Percentiles rank a stretch among this genome's conserved stretches.
These are phyloP conservation scores for Fusarium sambucinum DNA, from an alignment of 2,329 filamentous ascomycete species.

Conservation along the genomic window DNA sequence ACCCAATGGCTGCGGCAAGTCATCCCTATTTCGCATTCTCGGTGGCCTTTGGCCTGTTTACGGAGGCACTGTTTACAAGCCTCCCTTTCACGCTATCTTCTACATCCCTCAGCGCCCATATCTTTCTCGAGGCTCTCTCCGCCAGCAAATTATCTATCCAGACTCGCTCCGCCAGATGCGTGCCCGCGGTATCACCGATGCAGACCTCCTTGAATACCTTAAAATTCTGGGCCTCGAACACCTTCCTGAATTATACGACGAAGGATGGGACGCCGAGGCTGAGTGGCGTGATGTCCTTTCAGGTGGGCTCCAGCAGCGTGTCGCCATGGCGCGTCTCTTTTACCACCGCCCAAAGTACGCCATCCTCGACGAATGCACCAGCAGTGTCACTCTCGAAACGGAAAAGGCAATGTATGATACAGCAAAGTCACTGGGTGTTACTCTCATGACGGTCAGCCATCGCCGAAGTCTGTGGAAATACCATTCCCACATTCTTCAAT, in stretches of 20 bases:
- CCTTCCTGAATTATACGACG: constrained; percentile 79
- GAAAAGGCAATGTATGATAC: constrained; percentile 98
- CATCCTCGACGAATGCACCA: constrained; percentile 97
- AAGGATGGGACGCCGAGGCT: constrained; percentile 91
- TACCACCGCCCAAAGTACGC: constrained; percentile 94
- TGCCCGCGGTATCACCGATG: constrained; percentile 83
- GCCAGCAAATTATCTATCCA: constrained; percentile 97
- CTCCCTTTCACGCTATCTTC: constrained; percentile 92
- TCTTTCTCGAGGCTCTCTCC: constrained; percentile 88
- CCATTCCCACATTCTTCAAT: constrained; percentile 93
- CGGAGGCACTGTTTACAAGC: constrained; percentile 91
- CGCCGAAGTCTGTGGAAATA: constrained; percentile 95
- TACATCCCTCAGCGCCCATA: constrained; percentile 98
- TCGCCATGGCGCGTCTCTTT: constrained; percentile 94
- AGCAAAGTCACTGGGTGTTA: constrained; percentile 90
- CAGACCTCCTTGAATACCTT: constrained; percentile 82
- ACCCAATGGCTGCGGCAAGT: constrained; percentile 97
- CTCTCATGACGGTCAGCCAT: constrained; percentile 96
- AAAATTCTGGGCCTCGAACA: constrained; percentile 84
- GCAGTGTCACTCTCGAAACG: constrained; percentile 92
- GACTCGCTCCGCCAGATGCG: constrained; percentile 91
- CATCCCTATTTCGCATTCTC: constrained; percentile 93
- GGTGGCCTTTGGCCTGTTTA: constrained; percentile 98
- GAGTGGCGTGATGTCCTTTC: constrained; percentile 97
- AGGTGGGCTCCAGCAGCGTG: constrained; percentile 91